Evolutionary conservation across 305 asterid genomes (phyloP).

Genomic region (Nicotiana rustica): DNA sequence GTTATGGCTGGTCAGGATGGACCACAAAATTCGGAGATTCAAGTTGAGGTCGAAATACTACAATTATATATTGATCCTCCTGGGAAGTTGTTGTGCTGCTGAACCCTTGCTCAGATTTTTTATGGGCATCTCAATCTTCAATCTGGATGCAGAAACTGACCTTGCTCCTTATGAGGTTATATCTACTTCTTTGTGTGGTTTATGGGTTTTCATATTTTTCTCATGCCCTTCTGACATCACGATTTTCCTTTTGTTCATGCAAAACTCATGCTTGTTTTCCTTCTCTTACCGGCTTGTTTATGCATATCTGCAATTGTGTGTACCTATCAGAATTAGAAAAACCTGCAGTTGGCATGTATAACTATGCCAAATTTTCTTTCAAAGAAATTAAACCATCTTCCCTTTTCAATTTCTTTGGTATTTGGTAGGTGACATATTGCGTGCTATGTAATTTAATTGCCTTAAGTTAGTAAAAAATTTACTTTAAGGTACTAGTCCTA

Average conservation of each 20-base stretch:
- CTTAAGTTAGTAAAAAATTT: neutral
- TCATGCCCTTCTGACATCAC: constrained; percentile 18
- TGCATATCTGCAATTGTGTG: neutral
- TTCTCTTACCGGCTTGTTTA: constrained; percentile 18
- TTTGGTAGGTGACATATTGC: neutral
- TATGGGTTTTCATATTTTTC: neutral
- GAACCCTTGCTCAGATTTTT: constrained; percentile 75
- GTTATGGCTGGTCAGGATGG: constrained; percentile 61
- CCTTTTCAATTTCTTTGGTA: neutral
- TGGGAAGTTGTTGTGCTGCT: constrained; percentile 73
- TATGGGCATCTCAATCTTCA: constrained; percentile 73
- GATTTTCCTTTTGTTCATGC: neutral
- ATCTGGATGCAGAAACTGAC: constrained; percentile 66
- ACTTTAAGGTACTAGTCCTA: constrained; percentile 25
- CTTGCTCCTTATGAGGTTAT: constrained; percentile 89
- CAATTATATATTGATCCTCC: constrained; percentile 68
- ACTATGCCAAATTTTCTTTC: constrained; percentile 23
- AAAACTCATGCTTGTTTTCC: neutral
- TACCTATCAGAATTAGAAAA: constrained; percentile 6
- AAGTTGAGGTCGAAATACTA: constrained; percentile 62
- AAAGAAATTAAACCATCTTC: constrained; percentile 12
- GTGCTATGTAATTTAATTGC: neutral
- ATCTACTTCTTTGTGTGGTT: neutral
- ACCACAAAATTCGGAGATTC: constrained; percentile 63
- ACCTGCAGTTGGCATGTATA: constrained; percentile 17